A percentile compares a stretch with the other conserved stretches of the same genome.
These are phyloP conservation scores for Fraxinus platypoda DNA, from an alignment of 305 asterid species.

Conservation along the genomic window DNA sequence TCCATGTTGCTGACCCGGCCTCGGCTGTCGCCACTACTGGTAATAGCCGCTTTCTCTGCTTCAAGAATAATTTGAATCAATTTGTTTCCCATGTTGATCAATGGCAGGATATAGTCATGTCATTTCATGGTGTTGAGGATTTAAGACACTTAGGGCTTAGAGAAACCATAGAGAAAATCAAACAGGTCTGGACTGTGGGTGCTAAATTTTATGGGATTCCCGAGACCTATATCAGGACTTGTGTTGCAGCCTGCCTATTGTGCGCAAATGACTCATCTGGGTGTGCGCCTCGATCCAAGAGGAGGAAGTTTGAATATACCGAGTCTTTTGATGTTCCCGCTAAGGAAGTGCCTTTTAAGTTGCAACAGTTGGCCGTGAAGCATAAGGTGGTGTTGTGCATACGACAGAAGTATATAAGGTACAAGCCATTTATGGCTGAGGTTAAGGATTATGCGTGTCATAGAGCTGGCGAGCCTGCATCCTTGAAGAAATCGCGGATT, in stretches of 20 bases:
- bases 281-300: slow-evolving; percentile 62
- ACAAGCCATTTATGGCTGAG: slow-evolving; percentile 98
- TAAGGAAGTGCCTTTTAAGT: slow-evolving; percentile 66
- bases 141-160: slow-evolving; percentile 76
- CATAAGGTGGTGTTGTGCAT: slow-evolving; percentile 90
- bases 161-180: slow-evolving; percentile 81
- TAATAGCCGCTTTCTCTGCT: slow-evolving; percentile 65
- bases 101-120: slow-evolving; percentile 95
- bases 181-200: slow-evolving; percentile 96
- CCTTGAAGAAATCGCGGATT: slow-evolving; percentile 61
- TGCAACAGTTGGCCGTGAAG: slow-evolving; percentile 75
- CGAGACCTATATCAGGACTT: slow-evolving; percentile 82
- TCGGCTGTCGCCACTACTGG: slow-evolving; percentile 24
- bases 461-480: slow-evolving; percentile 90
- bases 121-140: slow-evolving; percentile 69
- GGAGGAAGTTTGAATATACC: slow-evolving; percentile 87
- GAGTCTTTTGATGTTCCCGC: slow-evolving; percentile 84
- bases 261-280: slow-evolving; percentile 74
- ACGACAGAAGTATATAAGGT: slow-evolving; percentile 86
- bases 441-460: slow-evolving; percentile 98
- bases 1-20: slow-evolving; percentile 29
- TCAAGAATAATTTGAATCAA: slow-evolving; percentile 82
- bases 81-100: slow-evolving; percentile 81
- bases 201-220: slow-evolving; percentile 94
- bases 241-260: slow-evolving; percentile 70